phyloP scores from a whole-genome alignment of 2,329 filamentous ascomycete genomes.

The Zasmidium cellare region DNA sequence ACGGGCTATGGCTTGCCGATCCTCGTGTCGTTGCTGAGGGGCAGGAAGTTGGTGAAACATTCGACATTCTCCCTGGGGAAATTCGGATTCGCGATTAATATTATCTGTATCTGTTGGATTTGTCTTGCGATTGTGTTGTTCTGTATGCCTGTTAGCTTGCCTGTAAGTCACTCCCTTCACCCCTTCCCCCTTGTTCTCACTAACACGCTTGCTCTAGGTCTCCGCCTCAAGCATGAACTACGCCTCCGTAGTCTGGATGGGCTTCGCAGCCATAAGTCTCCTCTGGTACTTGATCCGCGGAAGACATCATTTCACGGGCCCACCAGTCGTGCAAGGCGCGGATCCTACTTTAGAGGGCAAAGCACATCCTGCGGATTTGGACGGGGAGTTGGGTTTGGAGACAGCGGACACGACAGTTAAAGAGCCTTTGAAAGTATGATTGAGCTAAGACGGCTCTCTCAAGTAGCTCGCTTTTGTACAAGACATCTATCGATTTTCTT shows the following conservation, averaged over 20 bases:
- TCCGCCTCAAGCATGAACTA: conserved; percentile 45
- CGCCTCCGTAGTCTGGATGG: conserved; percentile 33
- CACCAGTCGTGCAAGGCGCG: conserved; percentile 33
- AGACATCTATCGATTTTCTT: not conserved
- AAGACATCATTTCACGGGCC: conserved; percentile 36
- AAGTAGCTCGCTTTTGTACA: too few relatives aligned
- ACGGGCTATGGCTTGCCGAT: conserved; percentile 77
- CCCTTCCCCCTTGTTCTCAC: not conserved
- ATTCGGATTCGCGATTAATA: conserved; percentile 69
- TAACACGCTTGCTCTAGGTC: conserved; percentile 14
- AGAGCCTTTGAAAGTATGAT: not conserved
- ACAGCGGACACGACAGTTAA: conserved; percentile 2
- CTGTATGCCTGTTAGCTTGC: conserved; percentile 64
- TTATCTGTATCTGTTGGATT: conserved; percentile 70
- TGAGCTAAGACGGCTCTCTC: not conserved
- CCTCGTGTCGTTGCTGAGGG: conserved; percentile 66
- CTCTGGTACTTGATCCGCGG: conserved; percentile 37
- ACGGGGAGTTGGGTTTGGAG: conserved; percentile 24
- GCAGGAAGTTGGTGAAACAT: conserved; percentile 64
- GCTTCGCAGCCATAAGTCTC: conserved; percentile 35
- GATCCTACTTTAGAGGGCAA: conserved; percentile 29
- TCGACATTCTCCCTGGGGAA: conserved; percentile 68
- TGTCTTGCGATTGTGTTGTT: conserved; percentile 69
- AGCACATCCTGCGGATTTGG: conserved; percentile 17
- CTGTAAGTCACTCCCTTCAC: conserved; percentile 32